These are phyloP conservation scores for Penicillium sp. DNA, from an alignment of 2,329 filamentous ascomycete genomes.

Conservation along the genomic window DNA sequence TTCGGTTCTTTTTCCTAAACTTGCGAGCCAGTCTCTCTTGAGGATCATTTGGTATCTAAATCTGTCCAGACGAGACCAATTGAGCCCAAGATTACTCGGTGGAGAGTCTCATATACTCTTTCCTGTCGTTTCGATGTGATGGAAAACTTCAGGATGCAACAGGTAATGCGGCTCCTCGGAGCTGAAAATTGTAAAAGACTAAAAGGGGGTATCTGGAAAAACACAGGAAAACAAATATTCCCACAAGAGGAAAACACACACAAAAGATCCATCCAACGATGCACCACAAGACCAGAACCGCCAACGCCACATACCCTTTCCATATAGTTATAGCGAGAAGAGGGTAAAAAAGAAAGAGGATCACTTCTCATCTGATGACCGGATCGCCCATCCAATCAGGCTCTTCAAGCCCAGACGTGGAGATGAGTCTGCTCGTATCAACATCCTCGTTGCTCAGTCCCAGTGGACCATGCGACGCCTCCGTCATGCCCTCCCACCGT, in stretches of 20 bases:
- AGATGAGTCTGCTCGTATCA: conserved; percentile 20
- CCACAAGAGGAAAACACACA: too few relatives aligned
- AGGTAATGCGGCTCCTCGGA: too few relatives aligned
- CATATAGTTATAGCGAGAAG: background rate
- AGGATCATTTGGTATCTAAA: too few relatives aligned
- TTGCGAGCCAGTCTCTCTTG: background rate
- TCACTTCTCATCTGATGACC: conserved; percentile 36
- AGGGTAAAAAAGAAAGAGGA: background rate
- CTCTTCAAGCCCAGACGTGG: conserved; percentile 31
- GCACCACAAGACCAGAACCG: conserved; percentile 5
- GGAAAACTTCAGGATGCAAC: too few relatives aligned
- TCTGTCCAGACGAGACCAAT: too few relatives aligned
- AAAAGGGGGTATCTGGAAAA: conserved; percentile 18
- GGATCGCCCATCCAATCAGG: conserved; percentile 48
- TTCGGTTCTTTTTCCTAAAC: conserved; percentile 4
- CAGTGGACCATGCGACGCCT: conserved; percentile 15
- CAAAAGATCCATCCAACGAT: too few relatives aligned
- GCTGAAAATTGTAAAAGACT: background rate
- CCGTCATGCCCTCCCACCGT: conserved; percentile 20
- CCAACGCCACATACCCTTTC: background rate
- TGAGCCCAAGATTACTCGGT: too few relatives aligned
- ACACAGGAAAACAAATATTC: too few relatives aligned
- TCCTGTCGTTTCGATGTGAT: too few relatives aligned
- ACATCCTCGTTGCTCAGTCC: conserved; percentile 21
- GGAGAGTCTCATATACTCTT: background rate